Evolutionary conservation across 495 filamentous ascomycete species (phyloP), one percentile per base, ranked within the genome.

Genomic region (Penicillium salamii): DNA sequence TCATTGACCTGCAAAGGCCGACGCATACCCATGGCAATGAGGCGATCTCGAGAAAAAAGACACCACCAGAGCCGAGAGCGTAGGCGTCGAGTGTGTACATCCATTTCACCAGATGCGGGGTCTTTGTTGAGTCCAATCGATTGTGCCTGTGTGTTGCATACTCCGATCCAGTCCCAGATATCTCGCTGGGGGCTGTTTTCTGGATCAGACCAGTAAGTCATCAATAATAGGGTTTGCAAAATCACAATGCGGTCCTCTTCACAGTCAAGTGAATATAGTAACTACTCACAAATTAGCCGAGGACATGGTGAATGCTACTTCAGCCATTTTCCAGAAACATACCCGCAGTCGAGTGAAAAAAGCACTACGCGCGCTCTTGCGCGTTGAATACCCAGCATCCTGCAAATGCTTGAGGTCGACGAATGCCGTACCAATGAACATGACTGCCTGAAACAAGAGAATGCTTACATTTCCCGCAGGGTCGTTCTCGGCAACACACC

Each of bases 51-150:
- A 73, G 91, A 90, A 58, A 90, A 92, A 49, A 87, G 82, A 34
- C 87, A 89, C 90, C 90, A 96, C 90, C 89, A 96, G 32, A 96
- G 82, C 14, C 90, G 76, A 55, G 84, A 88, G 75, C 89, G 88
- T 31, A 95, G 60, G 41, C 80, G 81, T 19, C 61, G 59, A 11
- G 77, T 80, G 39, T 74, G 73, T 7, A 68, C 59, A 15, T 85
- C 75, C 78, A 92, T 85, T 49, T 77, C 78, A 19, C 78, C 80
- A 2, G 82, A 77, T 13, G 75, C 73, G 13, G 89, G 87, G 54
- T 95, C 85, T 37, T 83, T 80, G 62, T 93, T 86, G 0, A 92
- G 72, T 3, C 88, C 88, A 48, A 92, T 90, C 0, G 87, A 90
- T 58, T 90, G 85, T 35, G 86, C 86, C 21, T 90, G 73, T 12